Conservation (phyloP, 352 stramenopile species). For the Thalassiosira mediterranea region DNA sequence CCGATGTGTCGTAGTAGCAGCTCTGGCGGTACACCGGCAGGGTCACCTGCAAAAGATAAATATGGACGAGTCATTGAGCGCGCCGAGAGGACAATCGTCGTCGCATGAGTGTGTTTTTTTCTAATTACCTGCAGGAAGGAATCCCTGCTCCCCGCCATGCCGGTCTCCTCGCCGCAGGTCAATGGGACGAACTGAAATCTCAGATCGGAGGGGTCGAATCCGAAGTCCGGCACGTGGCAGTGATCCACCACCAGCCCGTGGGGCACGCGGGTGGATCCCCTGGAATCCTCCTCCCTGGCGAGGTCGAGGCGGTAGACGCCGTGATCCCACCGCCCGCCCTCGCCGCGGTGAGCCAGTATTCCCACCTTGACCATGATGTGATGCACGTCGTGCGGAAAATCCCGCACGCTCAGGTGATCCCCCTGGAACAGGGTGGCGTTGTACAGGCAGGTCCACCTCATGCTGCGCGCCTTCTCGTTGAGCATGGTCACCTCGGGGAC, state of each 20-base stretch:
- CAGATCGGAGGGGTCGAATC: conserved; percentile 13
- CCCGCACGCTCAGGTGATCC: conserved; percentile 17
- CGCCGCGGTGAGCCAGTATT: conserved; percentile 20
- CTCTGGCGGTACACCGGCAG: conserved; percentile 17
- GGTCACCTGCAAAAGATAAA: conserved; percentile 20
- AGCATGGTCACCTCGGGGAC: conserved; percentile 25
- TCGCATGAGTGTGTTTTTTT: too few relatives aligned
- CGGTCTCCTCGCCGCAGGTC: conserved; percentile 1
- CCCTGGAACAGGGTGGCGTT: conserved; percentile 29
- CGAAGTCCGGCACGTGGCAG: conserved; percentile 21
- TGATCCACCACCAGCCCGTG: conserved; percentile 35
- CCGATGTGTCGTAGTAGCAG: conserved; percentile 21
- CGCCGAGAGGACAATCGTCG: too few relatives aligned
- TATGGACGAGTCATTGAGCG: too few relatives aligned
- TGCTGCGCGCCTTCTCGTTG: conserved; percentile 9
- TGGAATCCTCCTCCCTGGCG: conserved; percentile 13
- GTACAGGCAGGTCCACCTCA: conserved; percentile 44
- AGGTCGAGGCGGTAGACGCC: conserved; percentile 6
- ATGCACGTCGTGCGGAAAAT: conserved; percentile 32
- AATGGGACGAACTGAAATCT: conserved; percentile 16
- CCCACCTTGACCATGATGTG: conserved; percentile 18
- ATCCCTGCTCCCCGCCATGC: too few relatives aligned
- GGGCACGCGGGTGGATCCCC: conserved; percentile 18
- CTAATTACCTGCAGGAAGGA: too few relatives aligned
- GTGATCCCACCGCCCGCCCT: conserved; percentile 27